A percentile compares a stretch with the other conserved stretches of the same genome.
Conservation (phyloP, 73 alveolate species). For the Uronychia setigera region DNA sequence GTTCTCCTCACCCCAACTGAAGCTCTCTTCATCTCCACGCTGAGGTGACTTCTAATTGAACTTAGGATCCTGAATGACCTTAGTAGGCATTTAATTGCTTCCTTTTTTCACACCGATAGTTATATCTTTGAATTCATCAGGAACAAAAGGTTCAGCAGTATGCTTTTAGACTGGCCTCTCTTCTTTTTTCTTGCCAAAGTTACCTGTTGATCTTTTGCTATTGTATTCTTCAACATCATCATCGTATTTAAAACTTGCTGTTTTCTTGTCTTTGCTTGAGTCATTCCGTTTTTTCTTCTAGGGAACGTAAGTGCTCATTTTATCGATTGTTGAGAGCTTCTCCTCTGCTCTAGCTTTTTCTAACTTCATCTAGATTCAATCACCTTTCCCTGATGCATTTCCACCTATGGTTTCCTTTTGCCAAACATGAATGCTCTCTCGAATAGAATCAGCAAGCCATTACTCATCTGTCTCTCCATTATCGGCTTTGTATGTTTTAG, state of each 20-base stretch:
- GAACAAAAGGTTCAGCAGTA: not conserved
- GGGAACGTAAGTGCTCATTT: not conserved
- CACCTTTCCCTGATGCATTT: too few relatives aligned
- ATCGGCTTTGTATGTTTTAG: not conserved
- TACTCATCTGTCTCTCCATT: not conserved
- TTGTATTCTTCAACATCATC: not conserved
- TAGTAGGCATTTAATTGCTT: not conserved
- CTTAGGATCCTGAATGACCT: not conserved
- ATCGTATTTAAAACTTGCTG: not conserved
- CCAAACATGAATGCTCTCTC: not conserved
- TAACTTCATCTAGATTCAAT: not conserved
- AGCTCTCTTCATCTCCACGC: not conserved
- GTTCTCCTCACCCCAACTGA: conserved; percentile 1
- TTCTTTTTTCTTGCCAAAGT: not conserved
- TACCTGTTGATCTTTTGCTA: not conserved
- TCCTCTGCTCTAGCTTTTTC: not conserved
- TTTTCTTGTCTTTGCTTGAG: not conserved
- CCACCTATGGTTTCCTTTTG: not conserved
- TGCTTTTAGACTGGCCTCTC: not conserved
- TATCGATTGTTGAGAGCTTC: not conserved
- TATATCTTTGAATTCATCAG: not conserved
- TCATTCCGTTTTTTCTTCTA: not conserved
- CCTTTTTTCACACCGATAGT: not conserved
- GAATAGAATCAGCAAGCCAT: not conserved
- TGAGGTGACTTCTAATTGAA: not conserved